Evolutionary conservation across 495 filamentous ascomycete genomes (phyloP), one percentile per base, ranked within the genome.

Genomic region (Penicillium taxi): DNA sequence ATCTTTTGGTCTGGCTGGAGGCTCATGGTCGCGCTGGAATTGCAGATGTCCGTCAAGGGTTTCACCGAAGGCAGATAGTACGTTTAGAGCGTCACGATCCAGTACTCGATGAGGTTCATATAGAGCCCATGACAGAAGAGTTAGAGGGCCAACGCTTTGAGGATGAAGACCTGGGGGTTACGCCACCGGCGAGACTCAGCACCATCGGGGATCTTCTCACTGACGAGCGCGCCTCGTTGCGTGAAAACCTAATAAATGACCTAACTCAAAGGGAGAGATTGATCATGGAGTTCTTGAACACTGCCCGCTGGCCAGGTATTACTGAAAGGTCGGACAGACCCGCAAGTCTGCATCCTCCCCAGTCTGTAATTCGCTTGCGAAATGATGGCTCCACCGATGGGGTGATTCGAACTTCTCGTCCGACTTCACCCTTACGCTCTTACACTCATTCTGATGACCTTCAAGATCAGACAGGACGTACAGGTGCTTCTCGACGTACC

Each of bases 1-100:
- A 98, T 56, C 74, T 98, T 11, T 69, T 98, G 22, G 83, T 93
- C 16, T 96, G 90, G 88, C 77, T 87, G 14, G 91, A 98, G 61
- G 82, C 94, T 43, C 81, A 80, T 42, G 89, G 86, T 6, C 74
- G 83, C 45, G 73, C 90, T 22, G 89, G 87, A 8, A 68, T 96
- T 29, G 83, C 83, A 2, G 91, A 98, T 64, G 63, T 89, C 15
- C 81, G 91, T 15, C 78, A 76, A 40, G 77, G 79, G 14, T 86
- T 94, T 42, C 60, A 70, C 15, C 78, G 79, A 18, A 77, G 84
- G 21, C 91, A 98, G 54, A 73, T 84, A 17, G 56, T 94, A 6
- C 49, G 73, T 2, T 55, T 93, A 23, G 74, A 83, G 42, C 60
- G 64, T 21, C 60, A 76, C 24, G 75, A 76, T 6, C 63, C 70